Evolutionary conservation across 2,329 filamentous ascomycete genomes (phyloP).

Genomic region (Aspergillus melleus): DNA sequence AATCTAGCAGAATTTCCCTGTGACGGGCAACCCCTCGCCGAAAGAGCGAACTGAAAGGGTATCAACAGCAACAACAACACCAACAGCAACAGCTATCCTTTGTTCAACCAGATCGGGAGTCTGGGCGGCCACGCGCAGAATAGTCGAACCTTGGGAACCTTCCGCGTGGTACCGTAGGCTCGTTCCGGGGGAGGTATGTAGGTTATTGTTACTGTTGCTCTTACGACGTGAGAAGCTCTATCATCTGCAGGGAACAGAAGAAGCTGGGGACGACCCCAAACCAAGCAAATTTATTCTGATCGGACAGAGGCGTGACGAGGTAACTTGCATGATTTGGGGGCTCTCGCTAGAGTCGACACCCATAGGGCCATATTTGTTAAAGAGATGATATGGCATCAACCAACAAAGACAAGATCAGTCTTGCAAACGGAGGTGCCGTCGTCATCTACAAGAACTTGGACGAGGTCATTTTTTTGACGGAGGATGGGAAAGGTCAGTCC

Average conservation of each 20-base stretch:
- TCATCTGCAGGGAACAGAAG: not conserved
- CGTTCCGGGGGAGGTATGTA: constrained; percentile 7
- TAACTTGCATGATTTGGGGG: not conserved
- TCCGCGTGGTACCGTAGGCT: constrained; percentile 20
- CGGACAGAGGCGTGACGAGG: not conserved
- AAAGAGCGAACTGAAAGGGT: not conserved
- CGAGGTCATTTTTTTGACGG: not conserved
- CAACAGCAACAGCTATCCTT: not conserved
- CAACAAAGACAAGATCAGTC: not conserved
- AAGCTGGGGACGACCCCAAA: not conserved
- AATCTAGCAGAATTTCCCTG: not conserved
- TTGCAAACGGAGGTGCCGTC: not conserved
- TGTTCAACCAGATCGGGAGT: not conserved
- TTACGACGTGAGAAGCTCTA: not conserved
- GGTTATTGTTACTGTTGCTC: not conserved
- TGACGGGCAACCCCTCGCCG: not conserved
- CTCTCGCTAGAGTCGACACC: not conserved
- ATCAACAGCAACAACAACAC: not conserved
- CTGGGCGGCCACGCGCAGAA: constrained; percentile 8
- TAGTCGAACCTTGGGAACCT: constrained; percentile 19
- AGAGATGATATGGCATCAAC: not conserved
- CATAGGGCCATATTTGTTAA: not conserved
- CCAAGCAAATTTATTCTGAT: not conserved
- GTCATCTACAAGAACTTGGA: not conserved
- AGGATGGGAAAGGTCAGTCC: not conserved